Conservation (phyloP, 23 red algal species). For the Agarophyton chilense region DNA sequence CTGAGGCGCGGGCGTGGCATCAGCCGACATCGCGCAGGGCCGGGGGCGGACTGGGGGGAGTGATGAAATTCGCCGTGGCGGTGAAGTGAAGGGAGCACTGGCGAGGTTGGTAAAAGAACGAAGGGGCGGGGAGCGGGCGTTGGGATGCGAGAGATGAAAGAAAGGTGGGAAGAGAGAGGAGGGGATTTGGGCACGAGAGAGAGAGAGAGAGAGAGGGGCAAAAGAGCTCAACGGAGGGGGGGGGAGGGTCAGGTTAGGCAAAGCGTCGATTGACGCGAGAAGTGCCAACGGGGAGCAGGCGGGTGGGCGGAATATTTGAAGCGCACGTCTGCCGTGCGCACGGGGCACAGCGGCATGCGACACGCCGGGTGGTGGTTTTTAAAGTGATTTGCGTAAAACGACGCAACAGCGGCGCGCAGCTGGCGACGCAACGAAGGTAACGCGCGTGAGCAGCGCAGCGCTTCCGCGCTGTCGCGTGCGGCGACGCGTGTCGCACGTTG, state of each 20-base stretch:
- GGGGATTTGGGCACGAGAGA: neutral
- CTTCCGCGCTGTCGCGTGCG: neutral
- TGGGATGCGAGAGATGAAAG: neutral
- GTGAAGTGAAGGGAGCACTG: neutral
- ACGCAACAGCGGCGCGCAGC: neutral
- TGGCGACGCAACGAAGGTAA: neutral
- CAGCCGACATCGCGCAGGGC: slow-evolving; percentile 29
- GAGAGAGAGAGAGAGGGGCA: neutral
- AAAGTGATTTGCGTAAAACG: slow-evolving; percentile 4
- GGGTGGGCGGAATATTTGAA: neutral
- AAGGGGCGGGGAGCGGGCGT: neutral
- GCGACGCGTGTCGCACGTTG: neutral
- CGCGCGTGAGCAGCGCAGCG: slow-evolving; percentile 4
- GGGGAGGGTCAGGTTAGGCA: neutral
- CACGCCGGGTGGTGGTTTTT: neutral
- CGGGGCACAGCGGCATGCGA: neutral
- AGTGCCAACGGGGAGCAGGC: neutral
- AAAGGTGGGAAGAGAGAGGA: neutral
- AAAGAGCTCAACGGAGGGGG: neutral
- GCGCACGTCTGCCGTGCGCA: too few species aligned
- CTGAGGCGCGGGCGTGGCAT: neutral
- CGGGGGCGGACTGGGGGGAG: slow-evolving; percentile 10
- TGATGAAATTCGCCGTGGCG: slow-evolving; percentile 5
- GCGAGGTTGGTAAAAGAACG: too few species aligned
- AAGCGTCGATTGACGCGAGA: neutral